phyloP scores from a whole-genome alignment of 2,329 filamentous ascomycete species.

The Plectosphaerella sp. region DNA sequence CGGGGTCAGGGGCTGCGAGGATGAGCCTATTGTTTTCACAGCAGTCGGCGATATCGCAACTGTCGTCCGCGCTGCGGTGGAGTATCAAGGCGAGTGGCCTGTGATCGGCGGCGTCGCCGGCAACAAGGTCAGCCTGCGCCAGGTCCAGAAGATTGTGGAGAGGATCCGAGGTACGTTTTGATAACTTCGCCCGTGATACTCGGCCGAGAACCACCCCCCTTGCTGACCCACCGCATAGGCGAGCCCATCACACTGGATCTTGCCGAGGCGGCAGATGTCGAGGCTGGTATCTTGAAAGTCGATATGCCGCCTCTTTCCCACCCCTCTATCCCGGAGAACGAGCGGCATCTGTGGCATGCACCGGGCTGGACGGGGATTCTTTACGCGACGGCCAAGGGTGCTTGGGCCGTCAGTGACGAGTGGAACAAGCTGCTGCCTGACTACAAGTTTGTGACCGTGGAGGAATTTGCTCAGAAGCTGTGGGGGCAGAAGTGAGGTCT shows the following conservation, averaged over 20 bases:
- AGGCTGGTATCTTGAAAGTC: neutral
- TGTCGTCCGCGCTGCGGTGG: conserved; percentile 29
- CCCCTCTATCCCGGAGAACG: neutral
- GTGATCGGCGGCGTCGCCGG: conserved; percentile 30
- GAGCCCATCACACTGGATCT: neutral
- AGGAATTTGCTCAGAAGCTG: conserved; percentile 18
- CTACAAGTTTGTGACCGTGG: conserved; percentile 21
- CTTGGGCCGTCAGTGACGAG: conserved; percentile 22
- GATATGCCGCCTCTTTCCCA: neutral
- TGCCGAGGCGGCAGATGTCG: neutral
- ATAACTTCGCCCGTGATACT: neutral
- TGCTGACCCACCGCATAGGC: neutral
- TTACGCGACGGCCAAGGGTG: conserved; percentile 7
- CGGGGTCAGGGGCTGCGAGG: conserved; percentile 28
- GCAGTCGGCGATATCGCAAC: conserved; percentile 27
- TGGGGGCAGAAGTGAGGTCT: neutral
- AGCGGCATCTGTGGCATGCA: neutral
- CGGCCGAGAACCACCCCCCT: neutral
- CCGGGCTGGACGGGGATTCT: neutral
- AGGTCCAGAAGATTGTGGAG: conserved; percentile 27
- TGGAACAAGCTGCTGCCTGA: conserved; percentile 30
- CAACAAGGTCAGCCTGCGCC: conserved; percentile 17
- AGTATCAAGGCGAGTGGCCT: conserved; percentile 35
- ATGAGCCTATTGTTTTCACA: conserved; percentile 24
- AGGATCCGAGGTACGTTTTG: conserved; percentile 24